Conservation (phyloP, 2,329 filamentous ascomycete species). For the Gnomoniopsis sp. region DNA sequence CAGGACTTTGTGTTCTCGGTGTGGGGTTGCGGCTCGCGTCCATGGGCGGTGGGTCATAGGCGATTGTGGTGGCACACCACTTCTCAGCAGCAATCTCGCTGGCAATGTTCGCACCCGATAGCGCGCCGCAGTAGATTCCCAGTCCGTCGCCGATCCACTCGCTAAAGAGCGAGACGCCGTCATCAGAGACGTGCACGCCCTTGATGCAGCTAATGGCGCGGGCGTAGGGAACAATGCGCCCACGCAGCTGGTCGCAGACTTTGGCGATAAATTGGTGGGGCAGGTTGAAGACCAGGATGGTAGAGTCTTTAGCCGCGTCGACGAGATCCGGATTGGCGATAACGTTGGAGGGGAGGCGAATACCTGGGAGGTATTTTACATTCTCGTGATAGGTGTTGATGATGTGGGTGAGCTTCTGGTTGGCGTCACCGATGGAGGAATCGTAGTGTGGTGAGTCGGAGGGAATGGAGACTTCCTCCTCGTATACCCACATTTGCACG, state of each 20-base stretch:
- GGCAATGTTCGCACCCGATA: slow-evolving; percentile 95
- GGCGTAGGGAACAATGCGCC: slow-evolving; percentile 87
- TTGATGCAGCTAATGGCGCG: slow-evolving; percentile 97
- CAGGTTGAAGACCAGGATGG: slow-evolving; percentile 92
- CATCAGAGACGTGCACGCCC: slow-evolving; percentile 87
- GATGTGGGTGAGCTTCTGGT: slow-evolving; percentile 83
- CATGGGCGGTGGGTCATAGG: slow-evolving; percentile 87
- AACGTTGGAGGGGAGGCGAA: slow-evolving; percentile 78
- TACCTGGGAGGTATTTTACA: slow-evolving; percentile 92
- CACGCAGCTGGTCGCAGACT: slow-evolving; percentile 78
- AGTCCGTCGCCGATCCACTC: slow-evolving; percentile 90
- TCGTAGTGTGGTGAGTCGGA: slow-evolving; percentile 72
- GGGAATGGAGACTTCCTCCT: slow-evolving; percentile 79
- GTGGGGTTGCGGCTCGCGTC: slow-evolving; percentile 74
- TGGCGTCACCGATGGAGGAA: slow-evolving; percentile 55
- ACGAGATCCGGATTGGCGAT: slow-evolving; percentile 77
- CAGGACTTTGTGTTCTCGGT: slow-evolving; percentile 44
- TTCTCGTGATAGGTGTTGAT: slow-evolving; percentile 96
- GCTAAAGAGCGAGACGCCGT: slow-evolving; percentile 84
- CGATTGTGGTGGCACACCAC: slow-evolving; percentile 95
- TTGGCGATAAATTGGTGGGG: slow-evolving; percentile 93
- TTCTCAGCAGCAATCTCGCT: slow-evolving; percentile 93
- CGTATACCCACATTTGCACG: slow-evolving; percentile 99
- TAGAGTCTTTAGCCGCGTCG: slow-evolving; percentile 77
- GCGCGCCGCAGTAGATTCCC: slow-evolving; percentile 92